Conservation (phyloP, 1,139 yeast species). For the Geotrichum siamense region DNA sequence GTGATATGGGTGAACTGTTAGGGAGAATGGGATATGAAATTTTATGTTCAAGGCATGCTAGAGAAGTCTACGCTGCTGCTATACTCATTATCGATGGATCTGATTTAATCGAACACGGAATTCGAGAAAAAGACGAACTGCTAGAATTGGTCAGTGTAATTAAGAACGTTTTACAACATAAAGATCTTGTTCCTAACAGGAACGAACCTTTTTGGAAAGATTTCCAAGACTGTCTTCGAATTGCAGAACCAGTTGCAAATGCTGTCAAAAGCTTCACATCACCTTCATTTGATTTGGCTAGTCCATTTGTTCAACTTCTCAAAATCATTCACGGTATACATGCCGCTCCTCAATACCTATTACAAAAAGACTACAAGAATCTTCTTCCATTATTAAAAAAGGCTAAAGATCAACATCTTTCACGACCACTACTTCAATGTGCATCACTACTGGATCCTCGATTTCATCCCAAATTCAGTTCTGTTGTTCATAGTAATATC, state of each 20-base stretch:
- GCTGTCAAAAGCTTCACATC: not conserved
- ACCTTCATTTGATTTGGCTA: not conserved
- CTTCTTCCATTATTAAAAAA: not conserved
- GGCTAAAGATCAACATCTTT: constrained; percentile 2
- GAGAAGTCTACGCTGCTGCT: constrained; percentile 1
- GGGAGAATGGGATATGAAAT: constrained; percentile 4
- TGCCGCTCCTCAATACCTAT: constrained; percentile 1
- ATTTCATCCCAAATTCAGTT: constrained; percentile 6
- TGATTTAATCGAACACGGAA: not conserved
- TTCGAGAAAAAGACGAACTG: constrained; percentile 1
- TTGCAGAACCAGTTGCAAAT: constrained; percentile 1
- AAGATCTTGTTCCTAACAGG: not conserved
- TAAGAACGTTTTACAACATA: not conserved
- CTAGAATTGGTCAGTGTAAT: not conserved
- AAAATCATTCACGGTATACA: not conserved
- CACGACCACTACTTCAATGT: constrained; percentile 4
- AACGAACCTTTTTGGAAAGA: constrained; percentile 3
- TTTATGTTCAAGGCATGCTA: not conserved
- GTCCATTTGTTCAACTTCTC: constrained; percentile 1
- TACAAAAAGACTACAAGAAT: constrained; percentile 3
- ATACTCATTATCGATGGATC: not conserved
- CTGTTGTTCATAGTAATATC: constrained; percentile 2
- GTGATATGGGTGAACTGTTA: constrained; percentile 2
- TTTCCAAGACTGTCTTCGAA: constrained; percentile 1
- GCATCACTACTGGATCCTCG: constrained; percentile 1